Conservation (phyloP, 768 basidiomycete genomes). For the Pulveroboletus ravenelii region DNA sequence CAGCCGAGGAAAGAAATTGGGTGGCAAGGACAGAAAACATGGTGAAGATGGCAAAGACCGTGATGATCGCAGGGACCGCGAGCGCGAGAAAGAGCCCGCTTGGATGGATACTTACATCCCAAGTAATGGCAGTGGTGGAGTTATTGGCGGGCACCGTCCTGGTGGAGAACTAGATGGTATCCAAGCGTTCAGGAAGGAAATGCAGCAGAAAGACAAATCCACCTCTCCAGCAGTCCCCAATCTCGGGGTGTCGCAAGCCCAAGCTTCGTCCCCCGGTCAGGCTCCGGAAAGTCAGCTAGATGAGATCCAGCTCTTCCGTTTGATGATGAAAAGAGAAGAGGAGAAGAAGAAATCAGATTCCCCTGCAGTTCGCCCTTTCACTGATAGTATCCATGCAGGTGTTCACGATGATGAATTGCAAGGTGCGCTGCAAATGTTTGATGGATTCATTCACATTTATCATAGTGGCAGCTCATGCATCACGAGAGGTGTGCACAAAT, state of each 20-base stretch:
- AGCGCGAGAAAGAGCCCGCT: conserved; percentile 80
- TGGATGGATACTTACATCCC: conserved; percentile 92
- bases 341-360: conserved; percentile 39
- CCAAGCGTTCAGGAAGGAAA: conserved; percentile 81
- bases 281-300: conserved; percentile 48
- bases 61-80: conserved; percentile 47
- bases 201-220: conserved; percentile 72
- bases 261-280: conserved; percentile 16
- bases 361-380: conserved; percentile 1
- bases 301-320: conserved; percentile 79
- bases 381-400: conserved; percentile 11
- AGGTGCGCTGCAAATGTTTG: conserved; percentile 14
- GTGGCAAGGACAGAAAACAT: conserved; percentile 55
- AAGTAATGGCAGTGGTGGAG: conserved; percentile 48
- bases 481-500: conserved; percentile 7
- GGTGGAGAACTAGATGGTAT: conserved; percentile 77
- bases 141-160: conserved; percentile 55
- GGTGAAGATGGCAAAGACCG: conserved; percentile 47
- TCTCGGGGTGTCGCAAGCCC: conserved; percentile 14
- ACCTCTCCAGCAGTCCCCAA: conserved; percentile 13
- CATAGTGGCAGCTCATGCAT: conserved; percentile 6
- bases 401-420: conserved; percentile 10
- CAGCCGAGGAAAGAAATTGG: conserved; percentile 51
- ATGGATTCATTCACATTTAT: conserved; percentile 10
- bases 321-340: conserved; percentile 79